These are phyloP conservation scores for Trifolium repens DNA, from an alignment of 306 rosid genomes.

Conservation along the genomic window DNA sequence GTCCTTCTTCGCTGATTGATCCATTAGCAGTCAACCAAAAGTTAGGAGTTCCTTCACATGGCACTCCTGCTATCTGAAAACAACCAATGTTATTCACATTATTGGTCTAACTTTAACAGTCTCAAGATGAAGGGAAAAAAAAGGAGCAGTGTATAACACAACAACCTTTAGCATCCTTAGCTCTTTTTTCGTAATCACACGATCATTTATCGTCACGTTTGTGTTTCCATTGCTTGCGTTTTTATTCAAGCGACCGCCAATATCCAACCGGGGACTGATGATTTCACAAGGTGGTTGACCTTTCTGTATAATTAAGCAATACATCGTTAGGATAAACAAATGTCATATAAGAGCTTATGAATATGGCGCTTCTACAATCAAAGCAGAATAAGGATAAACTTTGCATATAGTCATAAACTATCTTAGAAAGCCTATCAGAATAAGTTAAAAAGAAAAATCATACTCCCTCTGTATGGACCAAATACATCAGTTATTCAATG, in stretches of 20 bases:
- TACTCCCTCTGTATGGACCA: neutral
- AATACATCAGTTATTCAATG: neutral
- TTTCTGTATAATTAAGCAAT: conserved; percentile 55
- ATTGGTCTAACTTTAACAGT: conserved; percentile 28
- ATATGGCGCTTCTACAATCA: neutral
- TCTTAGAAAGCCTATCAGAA: neutral
- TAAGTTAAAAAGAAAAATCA: neutral
- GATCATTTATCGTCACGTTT: conserved; percentile 55
- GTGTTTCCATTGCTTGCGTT: conserved; percentile 81
- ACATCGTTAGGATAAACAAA: neutral
- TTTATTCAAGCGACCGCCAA: conserved; percentile 59
- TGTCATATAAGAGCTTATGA: neutral
- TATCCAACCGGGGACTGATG: conserved; percentile 57
- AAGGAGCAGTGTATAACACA: conserved; percentile 12
- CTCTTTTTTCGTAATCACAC: conserved; percentile 69
- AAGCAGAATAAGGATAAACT: neutral
- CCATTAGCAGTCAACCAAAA: conserved; percentile 82
- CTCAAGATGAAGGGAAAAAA: neutral
- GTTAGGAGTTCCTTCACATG: conserved; percentile 74
- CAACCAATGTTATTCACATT: conserved; percentile 7
- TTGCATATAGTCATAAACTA: neutral
- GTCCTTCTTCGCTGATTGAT: conserved; percentile 82
- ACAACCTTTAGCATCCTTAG: conserved; percentile 62
- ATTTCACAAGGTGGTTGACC: conserved; percentile 64
- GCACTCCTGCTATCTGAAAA: conserved; percentile 77